Conservation (phyloP, 805 yeast genomes). For the Schizosaccharomyces pombe region ASM294v3 CU329670.1:903001-903500, state of each 20-base stretch:
- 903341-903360: slow-evolving; percentile 22
- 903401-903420: slow-evolving; percentile 93
- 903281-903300: slow-evolving; percentile 79
- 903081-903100: background rate
- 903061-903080: background rate
- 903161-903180: slow-evolving; percentile 1
- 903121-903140: background rate
- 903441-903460: slow-evolving; percentile 78
- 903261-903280: slow-evolving; percentile 90
- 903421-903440: slow-evolving; percentile 92
- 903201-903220: background rate
- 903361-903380: no score
- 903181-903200: background rate
- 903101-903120: slow-evolving; percentile 2
- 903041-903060: no score
- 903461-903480: slow-evolving; percentile 40
- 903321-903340: slow-evolving; percentile 86
- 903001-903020: no score
- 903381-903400: slow-evolving; percentile 42
- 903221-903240: background rate
- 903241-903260: slow-evolving; percentile 53
- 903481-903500: background rate
- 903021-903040: no score
- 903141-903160: background rate
- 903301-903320: slow-evolving; percentile 89